A percentile compares a stretch with the other conserved stretches of the same genome.
Conservation (phyloP, 495 filamentous ascomycete species). For the Durotheca rogersii region DNA sequence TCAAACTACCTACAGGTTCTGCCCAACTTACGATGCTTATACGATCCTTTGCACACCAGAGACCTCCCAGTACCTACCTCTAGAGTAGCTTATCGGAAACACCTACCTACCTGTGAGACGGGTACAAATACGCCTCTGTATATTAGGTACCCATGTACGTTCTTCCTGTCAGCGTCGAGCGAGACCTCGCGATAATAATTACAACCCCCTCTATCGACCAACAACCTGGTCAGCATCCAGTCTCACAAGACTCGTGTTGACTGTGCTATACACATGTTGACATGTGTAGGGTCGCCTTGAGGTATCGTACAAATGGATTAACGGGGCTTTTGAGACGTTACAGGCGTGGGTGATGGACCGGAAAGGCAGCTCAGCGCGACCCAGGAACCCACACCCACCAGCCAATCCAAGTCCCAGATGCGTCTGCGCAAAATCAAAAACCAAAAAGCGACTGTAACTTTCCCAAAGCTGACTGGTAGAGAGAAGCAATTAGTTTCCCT, state of each 20-base stretch:
- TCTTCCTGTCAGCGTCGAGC: no score
- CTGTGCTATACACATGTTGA: neutral
- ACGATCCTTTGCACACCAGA: no score
- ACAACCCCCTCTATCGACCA: no score
- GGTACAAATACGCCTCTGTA: no score
- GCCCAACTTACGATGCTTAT: no score
- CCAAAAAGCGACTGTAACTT: slow-evolving; percentile 23
- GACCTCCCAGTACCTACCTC: no score
- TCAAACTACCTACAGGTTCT: no score
- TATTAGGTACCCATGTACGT: no score
- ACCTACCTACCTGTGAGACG: no score
- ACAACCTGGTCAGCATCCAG: no score
- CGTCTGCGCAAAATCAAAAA: slow-evolving; percentile 21
- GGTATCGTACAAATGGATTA: neutral
- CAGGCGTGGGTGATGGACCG: slow-evolving; percentile 25
- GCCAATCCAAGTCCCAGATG: slow-evolving; percentile 6
- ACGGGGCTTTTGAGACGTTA: slow-evolving; percentile 3
- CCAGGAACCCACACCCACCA: slow-evolving; percentile 13
- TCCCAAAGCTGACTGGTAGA: slow-evolving; percentile 7
- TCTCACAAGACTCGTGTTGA: neutral
- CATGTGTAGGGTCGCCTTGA: neutral
- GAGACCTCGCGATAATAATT: no score
- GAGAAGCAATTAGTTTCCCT: neutral
- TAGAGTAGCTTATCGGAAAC: no score
- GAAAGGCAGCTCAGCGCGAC: slow-evolving; percentile 32